A percentile compares a stretch with the other conserved stretches of the same genome.
phyloP scores from a whole-genome alignment of 805 yeast species.

The Saturnispora sekii region DNA sequence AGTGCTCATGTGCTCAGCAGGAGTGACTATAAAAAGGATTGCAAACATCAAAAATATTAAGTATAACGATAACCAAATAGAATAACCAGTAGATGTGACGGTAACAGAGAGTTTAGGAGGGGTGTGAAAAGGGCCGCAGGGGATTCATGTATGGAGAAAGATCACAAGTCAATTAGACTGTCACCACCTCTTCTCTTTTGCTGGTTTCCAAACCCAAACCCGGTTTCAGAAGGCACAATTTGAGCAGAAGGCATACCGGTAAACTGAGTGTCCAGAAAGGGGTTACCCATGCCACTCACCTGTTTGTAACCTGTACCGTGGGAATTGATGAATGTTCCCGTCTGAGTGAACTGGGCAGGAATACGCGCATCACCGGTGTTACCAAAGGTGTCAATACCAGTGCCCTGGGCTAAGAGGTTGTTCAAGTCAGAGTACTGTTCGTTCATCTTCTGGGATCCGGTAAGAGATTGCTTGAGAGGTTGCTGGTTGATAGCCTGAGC shows the following conservation, averaged over 20 bases:
- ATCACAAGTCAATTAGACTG: conserved; percentile 27
- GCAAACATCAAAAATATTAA: too few species aligned
- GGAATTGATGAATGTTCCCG: conserved; percentile 74
- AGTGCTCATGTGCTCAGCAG: too few species aligned
- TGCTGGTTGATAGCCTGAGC: conserved; percentile 23
- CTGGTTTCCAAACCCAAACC: conserved; percentile 90
- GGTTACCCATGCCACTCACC: conserved; percentile 41
- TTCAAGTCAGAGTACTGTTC: conserved; percentile 65
- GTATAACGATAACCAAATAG: too few species aligned
- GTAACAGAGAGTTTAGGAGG: background rate
- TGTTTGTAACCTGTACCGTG: conserved; percentile 76
- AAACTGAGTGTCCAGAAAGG: conserved; percentile 59
- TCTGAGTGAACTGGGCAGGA: conserved; percentile 86
- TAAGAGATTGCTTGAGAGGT: conserved; percentile 36
- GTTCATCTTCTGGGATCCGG: conserved; percentile 47
- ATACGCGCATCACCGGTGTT: conserved; percentile 75
- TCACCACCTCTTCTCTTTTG: conserved; percentile 20
- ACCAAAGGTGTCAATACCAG: conserved; percentile 91
- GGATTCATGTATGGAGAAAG: background rate
- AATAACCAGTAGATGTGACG: too few species aligned
- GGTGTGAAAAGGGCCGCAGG: background rate
- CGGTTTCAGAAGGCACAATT: conserved; percentile 78
- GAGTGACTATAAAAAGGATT: too few species aligned
- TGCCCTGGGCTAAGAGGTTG: conserved; percentile 70
- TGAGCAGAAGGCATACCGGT: conserved; percentile 40